phyloP scores from a whole-genome alignment of 371 early-diverging fungal species.

The Blastocladiella emersonii region DNA sequence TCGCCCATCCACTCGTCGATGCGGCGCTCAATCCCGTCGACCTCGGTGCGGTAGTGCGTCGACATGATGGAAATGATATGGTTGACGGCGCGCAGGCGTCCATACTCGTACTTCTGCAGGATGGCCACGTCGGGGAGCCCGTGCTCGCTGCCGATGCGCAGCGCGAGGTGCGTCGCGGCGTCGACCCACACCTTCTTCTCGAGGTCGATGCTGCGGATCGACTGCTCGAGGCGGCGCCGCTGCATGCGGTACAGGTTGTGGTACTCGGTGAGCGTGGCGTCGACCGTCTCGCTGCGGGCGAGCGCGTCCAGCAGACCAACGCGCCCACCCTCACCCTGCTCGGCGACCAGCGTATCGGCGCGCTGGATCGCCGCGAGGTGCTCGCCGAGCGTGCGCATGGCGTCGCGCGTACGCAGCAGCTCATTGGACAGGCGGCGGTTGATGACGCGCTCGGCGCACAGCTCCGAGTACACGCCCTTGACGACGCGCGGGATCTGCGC shows the following conservation, averaged over 20 bases:
- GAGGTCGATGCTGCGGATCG: slow-evolving; percentile 22
- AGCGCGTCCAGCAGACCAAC: slow-evolving; percentile 25
- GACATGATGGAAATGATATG: slow-evolving; percentile 28
- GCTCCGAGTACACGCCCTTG: slow-evolving; percentile 28
- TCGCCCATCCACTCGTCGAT: slow-evolving; percentile 28
- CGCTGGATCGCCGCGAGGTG: slow-evolving; percentile 28
- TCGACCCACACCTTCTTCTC: slow-evolving; percentile 35
- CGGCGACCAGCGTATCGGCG: slow-evolving; percentile 25
- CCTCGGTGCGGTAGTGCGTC: slow-evolving; percentile 20
- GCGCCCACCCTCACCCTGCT: slow-evolving; percentile 30
- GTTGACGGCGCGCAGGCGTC: slow-evolving; percentile 22
- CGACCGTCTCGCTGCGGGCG: slow-evolving; percentile 28
- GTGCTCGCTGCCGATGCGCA: slow-evolving; percentile 32
- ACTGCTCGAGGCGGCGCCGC: slow-evolving; percentile 29
- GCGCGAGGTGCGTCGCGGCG: slow-evolving; percentile 29
- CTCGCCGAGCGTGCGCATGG: slow-evolving; percentile 17
- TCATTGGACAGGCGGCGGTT: slow-evolving; percentile 31
- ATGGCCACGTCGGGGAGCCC: slow-evolving; percentile 27
- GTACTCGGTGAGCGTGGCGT: slow-evolving; percentile 35
- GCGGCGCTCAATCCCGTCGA: slow-evolving; percentile 20
- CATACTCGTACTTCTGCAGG: slow-evolving; percentile 26
- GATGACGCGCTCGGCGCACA: slow-evolving; percentile 31
- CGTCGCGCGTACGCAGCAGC: slow-evolving; percentile 24
- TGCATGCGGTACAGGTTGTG: slow-evolving; percentile 38
- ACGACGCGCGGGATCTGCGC: slow-evolving; percentile 31